phyloP scores from a whole-genome alignment of 306 rosid genomes.

The Clitoria ternatea region DNA sequence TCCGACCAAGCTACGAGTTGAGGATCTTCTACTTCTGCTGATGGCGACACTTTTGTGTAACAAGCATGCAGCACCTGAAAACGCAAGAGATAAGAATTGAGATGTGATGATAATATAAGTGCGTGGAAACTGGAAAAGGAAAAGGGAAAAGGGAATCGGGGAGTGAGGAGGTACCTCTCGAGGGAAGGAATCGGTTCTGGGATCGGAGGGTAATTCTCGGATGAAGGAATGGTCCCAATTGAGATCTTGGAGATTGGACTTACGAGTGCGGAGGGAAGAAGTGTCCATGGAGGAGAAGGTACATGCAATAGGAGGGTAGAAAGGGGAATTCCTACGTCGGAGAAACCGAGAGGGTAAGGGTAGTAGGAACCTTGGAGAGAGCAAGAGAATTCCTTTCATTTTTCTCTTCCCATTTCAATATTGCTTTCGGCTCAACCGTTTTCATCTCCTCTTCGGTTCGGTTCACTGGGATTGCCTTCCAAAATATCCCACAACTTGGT shows the following conservation, averaged over 20 bases:
- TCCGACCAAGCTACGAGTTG: conserved; percentile 86
- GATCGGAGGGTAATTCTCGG: conserved; percentile 70
- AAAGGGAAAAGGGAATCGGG: background rate
- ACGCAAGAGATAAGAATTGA: background rate
- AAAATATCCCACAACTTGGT: too few relatives aligned
- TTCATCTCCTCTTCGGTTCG: too few relatives aligned
- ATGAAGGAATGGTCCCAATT: conserved; percentile 89
- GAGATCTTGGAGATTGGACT: conserved; percentile 64
- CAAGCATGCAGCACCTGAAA: conserved; percentile 91
- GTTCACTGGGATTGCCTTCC: too few relatives aligned
- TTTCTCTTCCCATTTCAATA: too few relatives aligned
- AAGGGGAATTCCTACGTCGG: conserved; percentile 27
- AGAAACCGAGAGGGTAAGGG: conserved; percentile 16
- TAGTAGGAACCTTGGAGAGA: too few relatives aligned
- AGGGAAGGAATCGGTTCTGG: conserved; percentile 61
- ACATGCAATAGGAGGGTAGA: conserved; percentile 36
- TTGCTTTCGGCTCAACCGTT: too few relatives aligned
- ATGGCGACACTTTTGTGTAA: conserved; percentile 68
- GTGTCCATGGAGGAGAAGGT: too few relatives aligned
- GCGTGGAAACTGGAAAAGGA: background rate
- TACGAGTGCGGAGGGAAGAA: background rate
- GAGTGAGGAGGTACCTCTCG: conserved; percentile 51
- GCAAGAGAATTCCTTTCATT: too few relatives aligned
- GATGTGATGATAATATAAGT: too few relatives aligned
- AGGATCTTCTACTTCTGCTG: conserved; percentile 72